phyloP scores from a whole-genome alignment of 352 stramenopile genomes.

The Thalassiosira hispida region DNA sequence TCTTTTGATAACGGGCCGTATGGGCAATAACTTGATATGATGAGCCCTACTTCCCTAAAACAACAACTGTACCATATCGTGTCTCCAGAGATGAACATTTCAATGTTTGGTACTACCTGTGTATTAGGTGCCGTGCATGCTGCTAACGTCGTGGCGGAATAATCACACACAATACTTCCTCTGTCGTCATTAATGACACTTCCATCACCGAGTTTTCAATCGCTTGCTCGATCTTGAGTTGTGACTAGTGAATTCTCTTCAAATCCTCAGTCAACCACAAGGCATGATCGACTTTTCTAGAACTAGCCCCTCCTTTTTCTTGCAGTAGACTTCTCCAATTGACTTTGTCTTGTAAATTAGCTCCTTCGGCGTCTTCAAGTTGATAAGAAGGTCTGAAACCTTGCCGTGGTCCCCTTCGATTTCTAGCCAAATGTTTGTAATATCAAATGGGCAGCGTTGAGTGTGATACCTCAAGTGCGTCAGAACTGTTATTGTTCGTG shows the following conservation, averaged over 20 bases:
- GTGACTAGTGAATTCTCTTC: background rate
- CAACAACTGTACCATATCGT: background rate
- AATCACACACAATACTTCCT: background rate
- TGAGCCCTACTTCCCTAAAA: background rate
- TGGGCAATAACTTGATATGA: constrained; percentile 1
- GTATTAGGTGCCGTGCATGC: background rate
- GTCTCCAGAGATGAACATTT: constrained; percentile 11
- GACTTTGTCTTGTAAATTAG: background rate
- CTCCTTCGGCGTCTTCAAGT: background rate
- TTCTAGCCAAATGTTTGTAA: background rate
- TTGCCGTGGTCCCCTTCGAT: constrained; percentile 14
- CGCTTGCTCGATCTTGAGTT: background rate
- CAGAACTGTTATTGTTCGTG: constrained; percentile 1
- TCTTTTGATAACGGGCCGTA: constrained; percentile 2
- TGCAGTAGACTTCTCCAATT: constrained; percentile 12
- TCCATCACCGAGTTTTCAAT: background rate
- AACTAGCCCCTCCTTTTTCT: constrained; percentile 14
- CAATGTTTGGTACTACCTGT: background rate
- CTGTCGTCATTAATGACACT: background rate
- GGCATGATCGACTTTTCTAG: constrained; percentile 15
- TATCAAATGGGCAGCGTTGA: background rate
- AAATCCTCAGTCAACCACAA: constrained; percentile 6
- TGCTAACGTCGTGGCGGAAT: background rate
- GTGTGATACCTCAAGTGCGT: background rate
- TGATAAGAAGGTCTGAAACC: constrained; percentile 11